Conservation (phyloP, 441 rosid species). For the Mallotus japonicus region DNA sequence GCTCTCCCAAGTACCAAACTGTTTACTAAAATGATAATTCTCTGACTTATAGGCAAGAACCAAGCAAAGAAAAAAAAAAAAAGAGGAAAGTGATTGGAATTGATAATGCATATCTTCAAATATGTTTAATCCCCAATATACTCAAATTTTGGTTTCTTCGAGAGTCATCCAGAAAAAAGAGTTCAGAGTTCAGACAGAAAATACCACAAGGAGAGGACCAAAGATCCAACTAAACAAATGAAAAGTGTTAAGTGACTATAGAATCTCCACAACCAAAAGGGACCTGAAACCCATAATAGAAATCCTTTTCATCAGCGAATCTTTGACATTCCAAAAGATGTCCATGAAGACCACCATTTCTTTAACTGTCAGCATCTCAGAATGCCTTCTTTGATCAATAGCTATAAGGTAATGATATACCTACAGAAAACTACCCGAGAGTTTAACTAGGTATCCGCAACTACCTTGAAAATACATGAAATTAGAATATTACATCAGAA, state of each 20-base stretch:
- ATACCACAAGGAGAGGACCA: neutral
- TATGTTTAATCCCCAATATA: neutral
- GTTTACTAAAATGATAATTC: neutral
- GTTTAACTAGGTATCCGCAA: too few relatives aligned
- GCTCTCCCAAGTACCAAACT: neutral
- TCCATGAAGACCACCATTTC: neutral
- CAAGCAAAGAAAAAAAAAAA: neutral
- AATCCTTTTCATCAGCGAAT: neutral
- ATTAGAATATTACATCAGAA: too few relatives aligned
- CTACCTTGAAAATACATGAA: too few relatives aligned
- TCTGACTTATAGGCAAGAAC: neutral
- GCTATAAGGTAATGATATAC: neutral
- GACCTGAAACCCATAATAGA: neutral
- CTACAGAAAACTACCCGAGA: too few relatives aligned
- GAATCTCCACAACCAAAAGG: neutral
- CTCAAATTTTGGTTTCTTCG: neutral
- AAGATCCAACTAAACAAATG: neutral
- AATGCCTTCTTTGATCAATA: neutral
- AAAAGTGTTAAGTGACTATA: neutral
- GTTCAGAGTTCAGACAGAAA: neutral
- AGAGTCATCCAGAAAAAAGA: slow-evolving; percentile 4
- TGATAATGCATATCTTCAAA: neutral
- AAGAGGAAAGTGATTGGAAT: neutral
- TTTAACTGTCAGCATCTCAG: neutral
- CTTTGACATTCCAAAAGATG: neutral